Evolutionary conservation across 2,329 filamentous ascomycete species (phyloP), one percentile per base, ranked within the genome.

Genomic region (Fusarium sp.): DNA sequence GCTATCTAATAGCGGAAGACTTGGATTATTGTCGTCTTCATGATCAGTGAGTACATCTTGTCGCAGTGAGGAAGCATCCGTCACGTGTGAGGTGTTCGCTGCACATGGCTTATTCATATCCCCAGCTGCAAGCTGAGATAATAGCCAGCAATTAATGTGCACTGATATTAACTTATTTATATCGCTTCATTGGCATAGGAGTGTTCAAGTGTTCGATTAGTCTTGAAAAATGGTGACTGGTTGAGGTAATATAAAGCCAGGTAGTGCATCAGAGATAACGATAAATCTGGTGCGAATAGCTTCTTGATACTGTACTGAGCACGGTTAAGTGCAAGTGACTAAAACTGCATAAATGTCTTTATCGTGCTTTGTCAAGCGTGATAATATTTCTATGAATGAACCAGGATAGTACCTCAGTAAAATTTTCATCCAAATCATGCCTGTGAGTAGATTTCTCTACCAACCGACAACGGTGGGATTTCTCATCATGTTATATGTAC

Each of bases 1-100:
- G 7, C 17, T 17, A 10, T 27, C 3, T 18, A 76, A 64, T 8
- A 76, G 56, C 5, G 74, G 74, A 4, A 38, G 23, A 4, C 26
- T 52, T 7, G 38, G 15, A 20, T 63, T 50, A 9, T 46, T 17
- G 17, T 40, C 32, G 2, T 20, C 13, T 18, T 30, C 53, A 30
- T 56, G 46, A n/a, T 40, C 44, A 20, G 4, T 15, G 3, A 35
- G 27, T 15, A 15, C 17, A 12, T 44, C n/a, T 38, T 23, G 30
- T 3, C 18, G 35, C 3, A n/a, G 14, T 13, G 48, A 49, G 11
- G 44, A 41, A 48, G 44, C 5, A 54, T 40, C n/a, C 14, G 27
- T 48, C 37, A 12, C 35, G 10, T 15, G 27, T 12, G 40, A 53
- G 23, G 41, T 6, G n/a, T 26, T 27, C 15, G 30, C 12, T 7